These are phyloP conservation scores for Fusarium chaquense DNA, from an alignment of 2,329 filamentous ascomycete genomes.

Conservation along the genomic window DNA sequence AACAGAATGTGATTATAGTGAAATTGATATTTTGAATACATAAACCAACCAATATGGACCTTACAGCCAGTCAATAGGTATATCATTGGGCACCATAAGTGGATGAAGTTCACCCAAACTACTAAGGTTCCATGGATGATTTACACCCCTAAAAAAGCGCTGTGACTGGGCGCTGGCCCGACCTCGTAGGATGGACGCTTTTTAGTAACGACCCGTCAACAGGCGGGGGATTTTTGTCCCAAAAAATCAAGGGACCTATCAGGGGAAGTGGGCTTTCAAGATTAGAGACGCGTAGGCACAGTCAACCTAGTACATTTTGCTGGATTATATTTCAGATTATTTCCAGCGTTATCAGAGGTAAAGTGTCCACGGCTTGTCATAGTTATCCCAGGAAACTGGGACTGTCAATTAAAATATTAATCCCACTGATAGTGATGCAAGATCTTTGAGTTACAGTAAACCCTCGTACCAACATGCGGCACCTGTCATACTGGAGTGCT, in stretches of 20 bases:
- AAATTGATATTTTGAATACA: neutral
- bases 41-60: neutral
- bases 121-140: neutral
- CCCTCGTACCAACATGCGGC: neutral
- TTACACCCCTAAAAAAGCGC: constrained; percentile 11
- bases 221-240: constrained; percentile 14
- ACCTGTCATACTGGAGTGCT: neutral
- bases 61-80: neutral
- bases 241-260: constrained; percentile 27
- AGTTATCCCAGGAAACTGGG: neutral
- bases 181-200: constrained; percentile 2
- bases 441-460: neutral
- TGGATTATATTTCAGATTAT: neutral
- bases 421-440: neutral
- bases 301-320: constrained; percentile 18
- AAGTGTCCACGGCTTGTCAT: neutral
- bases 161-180: constrained; percentile 11
- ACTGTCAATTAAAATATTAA: neutral
- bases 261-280: constrained; percentile 38
- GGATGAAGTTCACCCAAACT: neutral
- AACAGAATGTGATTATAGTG: neutral
- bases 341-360: neutral
- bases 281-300: constrained; percentile 35
- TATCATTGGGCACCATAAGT: neutral
- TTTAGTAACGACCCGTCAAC: constrained; percentile 6